Percentiles rank a stretch among this genome's conserved stretches.
These are phyloP conservation scores for Calonectria henricotiae DNA, from an alignment of 2,329 filamentous ascomycete species.

Conservation along the genomic window DNA sequence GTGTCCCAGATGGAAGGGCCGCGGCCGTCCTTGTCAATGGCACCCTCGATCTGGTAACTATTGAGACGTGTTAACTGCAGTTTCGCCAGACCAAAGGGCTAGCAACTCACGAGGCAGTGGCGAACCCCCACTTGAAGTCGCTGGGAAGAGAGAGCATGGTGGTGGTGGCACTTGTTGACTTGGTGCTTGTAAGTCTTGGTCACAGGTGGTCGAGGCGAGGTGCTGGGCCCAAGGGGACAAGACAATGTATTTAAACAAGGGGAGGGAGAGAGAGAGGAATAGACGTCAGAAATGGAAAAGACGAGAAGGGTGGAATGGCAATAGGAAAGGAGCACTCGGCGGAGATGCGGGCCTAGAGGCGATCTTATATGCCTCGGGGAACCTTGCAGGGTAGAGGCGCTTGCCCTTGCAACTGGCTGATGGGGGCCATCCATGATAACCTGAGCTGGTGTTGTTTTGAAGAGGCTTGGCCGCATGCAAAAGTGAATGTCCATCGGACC, in stretches of 20 bases:
- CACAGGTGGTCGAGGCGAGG: slow-evolving; percentile 3
- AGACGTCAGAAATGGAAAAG: background rate
- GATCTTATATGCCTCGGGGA: slow-evolving; percentile 50
- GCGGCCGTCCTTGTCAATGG: slow-evolving; percentile 81
- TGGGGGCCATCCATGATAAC: slow-evolving; percentile 38
- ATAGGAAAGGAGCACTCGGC: slow-evolving; percentile 20
- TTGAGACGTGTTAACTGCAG: slow-evolving; percentile 38
- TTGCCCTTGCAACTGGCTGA: slow-evolving; percentile 29
- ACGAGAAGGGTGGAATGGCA: slow-evolving; percentile 16
- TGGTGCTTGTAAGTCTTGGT: slow-evolving; percentile 19
- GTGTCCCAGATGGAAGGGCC: slow-evolving; percentile 91
- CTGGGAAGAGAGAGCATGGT: slow-evolving; percentile 73
- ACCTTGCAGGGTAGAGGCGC: slow-evolving; percentile 38
- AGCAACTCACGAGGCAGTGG: slow-evolving; percentile 78
- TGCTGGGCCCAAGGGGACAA: background rate
- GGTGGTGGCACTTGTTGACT: slow-evolving; percentile 14
- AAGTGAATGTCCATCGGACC: slow-evolving; percentile 62
- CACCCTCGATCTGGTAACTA: slow-evolving; percentile 92
- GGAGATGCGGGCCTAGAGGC: slow-evolving; percentile 42
- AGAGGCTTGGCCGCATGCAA: slow-evolving; percentile 42
- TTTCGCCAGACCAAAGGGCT: slow-evolving; percentile 37
- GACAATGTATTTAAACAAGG: background rate
- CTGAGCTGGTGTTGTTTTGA: slow-evolving; percentile 38
- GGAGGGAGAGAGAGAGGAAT: slow-evolving; percentile 6
- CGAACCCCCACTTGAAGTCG: slow-evolving; percentile 86